Evolutionary conservation across 164 flowering plant genomes (phyloP).

Genomic region (Piper longum): DNA sequence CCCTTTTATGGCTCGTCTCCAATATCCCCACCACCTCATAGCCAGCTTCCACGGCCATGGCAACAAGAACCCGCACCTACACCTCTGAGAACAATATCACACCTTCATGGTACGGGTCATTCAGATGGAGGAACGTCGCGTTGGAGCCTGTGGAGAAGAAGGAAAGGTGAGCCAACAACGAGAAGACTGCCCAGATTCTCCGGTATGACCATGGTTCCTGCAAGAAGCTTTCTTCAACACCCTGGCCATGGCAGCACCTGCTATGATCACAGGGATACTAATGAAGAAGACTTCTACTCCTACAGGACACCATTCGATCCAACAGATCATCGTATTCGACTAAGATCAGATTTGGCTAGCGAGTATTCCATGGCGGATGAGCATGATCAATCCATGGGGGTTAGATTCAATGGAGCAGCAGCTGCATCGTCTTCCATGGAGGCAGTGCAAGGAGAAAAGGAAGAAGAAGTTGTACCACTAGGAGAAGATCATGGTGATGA

Average conservation of each 20-base stretch:
- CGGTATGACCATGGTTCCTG: conserved; percentile 57
- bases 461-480: neutral
- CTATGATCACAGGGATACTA: conserved; percentile 2
- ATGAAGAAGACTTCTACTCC: neutral
- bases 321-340: neutral
- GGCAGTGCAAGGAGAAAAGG: conserved; percentile 1
- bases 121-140: conserved; percentile 7
- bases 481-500: conserved; percentile 12
- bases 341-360: conserved; percentile 24
- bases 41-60: conserved; percentile 1
- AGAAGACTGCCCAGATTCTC: conserved; percentile 2
- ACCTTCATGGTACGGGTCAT: neutral
- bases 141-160: neutral
- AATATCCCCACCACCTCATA: neutral
- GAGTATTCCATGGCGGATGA: conserved; percentile 44
- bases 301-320: neutral
- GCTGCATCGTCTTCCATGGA: conserved; percentile 14
- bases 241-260: conserved; percentile 16
- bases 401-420: conserved; percentile 30
- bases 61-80: neutral
- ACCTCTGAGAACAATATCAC: neutral
- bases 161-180: neutral
- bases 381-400: conserved; percentile 53
- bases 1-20: conserved; percentile 6
- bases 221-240: conserved; percentile 19